Evolutionary conservation across 495 filamentous ascomycete species (phyloP), one percentile per base, ranked within the genome.

Genomic region (Lepidopterella palustris): DNA sequence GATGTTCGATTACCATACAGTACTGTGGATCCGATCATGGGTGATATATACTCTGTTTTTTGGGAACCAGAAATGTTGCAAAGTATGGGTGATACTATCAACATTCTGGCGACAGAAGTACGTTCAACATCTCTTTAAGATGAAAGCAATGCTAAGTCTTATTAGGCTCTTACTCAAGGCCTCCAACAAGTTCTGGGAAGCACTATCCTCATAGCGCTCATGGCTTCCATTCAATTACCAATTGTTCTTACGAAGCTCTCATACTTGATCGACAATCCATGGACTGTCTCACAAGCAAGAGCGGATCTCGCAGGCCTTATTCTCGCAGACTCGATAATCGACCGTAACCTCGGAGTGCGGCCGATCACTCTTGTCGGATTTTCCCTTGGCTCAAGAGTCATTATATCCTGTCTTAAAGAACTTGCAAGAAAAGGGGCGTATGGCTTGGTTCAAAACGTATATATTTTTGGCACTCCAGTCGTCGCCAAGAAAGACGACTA

Each of bases 51-150:
- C 74, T 97, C 95, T 0, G 85, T 99, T 8, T 78, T 92, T 54
- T 99, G 95, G 95, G 93, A 99, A 72, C 95, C 93, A 3, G 93
- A 99, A 64, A 95, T 99, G 92, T 80, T 99, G 62, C 87, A 82
- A 48, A 93, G 87, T 68, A 97, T 96, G 88, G 93, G 93, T 79
- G 87, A 90, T 55, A 99, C 93, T 23, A 97, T 99, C 65, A 96
- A 96, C 64, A 97, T 99, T 71, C 79, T 99, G 48, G 93, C 95
- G 55, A 97, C 95, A 40, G 93, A 99, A 84, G 90, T 95, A 75
- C 76, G 80, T 57, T 63, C n/a, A 5, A 25, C n/a, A 45, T 15
- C 39, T 5, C n/a, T 25, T n/a, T n/a, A n/a, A n/a, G 21, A 23
- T 15, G 21, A 6, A 20, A 18, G 20, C 27, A 51, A 11, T 20